Evolutionary conservation across 352 stramenopile species (phyloP), one percentile per base, ranked within the genome.

Genomic region (Phytophthora syringae): DNA sequence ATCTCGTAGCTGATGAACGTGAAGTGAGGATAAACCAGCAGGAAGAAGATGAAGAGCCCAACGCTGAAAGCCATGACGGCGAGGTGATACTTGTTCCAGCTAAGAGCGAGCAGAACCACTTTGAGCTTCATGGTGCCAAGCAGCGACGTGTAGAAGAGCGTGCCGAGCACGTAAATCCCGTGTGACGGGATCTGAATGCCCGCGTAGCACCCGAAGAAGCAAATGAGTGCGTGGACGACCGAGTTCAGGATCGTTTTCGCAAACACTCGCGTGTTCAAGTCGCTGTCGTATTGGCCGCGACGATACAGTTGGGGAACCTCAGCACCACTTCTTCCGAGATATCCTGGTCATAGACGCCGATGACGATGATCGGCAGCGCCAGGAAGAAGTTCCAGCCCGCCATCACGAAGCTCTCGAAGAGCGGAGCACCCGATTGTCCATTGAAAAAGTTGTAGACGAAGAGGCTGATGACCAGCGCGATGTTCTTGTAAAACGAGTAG

Each of bases 401-500:
- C 13, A 97, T 86, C 62, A 99, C 90, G 71, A 98, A 99, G 69
- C 98, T 76, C 52, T 92, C 93, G 20, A 80, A 90, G 1, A 82
- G 96, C 7, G 92, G 98, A 7, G 97, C 96, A 30, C 95, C 95
- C 13, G 90, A 98, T 55, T 94, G 94, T 37, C 98, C 90, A 39
- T 88, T 94, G 69, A 97, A 97, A 76, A 80, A 96, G 71, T 97
- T 98, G 64, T 97, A 84, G 13, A 76, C 77, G 12, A 98, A 57
- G 53, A 98, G 75, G 47, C 80, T 92, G 34, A 97, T 90, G 39
- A 97, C 90, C 16, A 98, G 78, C 13, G 94, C 91, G 49, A 97
- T 94, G 78, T 98, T 98, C 72, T 98, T 98, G 80, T 97, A 98
- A 64, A 98, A 98, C 71, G 93, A 95, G 76, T 97, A 98, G 25